Evolutionary conservation across 2,329 filamentous ascomycete species (phyloP), one percentile per base, ranked within the genome.

Genomic region (Beauveria varroae): DNA sequence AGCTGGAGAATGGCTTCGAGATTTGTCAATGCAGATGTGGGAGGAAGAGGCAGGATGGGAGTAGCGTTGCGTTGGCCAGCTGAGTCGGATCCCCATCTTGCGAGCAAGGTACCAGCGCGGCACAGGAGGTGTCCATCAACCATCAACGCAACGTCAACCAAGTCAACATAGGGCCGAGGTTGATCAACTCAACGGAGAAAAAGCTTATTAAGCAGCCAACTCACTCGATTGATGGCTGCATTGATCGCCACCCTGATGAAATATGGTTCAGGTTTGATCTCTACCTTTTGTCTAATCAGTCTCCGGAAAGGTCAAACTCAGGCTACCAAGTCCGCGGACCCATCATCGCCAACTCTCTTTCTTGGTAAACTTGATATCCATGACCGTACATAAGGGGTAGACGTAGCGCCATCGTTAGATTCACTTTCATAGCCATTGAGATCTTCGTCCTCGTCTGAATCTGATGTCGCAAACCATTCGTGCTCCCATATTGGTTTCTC

Each of bases 401-500:
- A 51, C 47, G 24, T 28, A 30, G 47, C 47, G 12, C 47, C 47
- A 52, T 52, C 28, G 30, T 52, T 20, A 18, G 50, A 52, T 37
- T 52, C 50, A 12, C 4, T 34, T 52, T 22, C 50, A 22, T 37
- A 26, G 44, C 44, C 28, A 52, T 52, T 12, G n/a, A 52, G 9
- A 10, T 52, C 30, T 34, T 59, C 58, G 20, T 68, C 66, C 9
- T 69, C 66, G 26, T 72, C 68, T 14, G 64, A 66, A 49, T 64
- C 64, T 18, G 62, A 63, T 20, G 54, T 58, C 5, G 59, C 54
- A 60, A 71, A 67, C 69, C 67, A 72, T 56, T 69, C 65, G 56
- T 72, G 67, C 37, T 63, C 61, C 52, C 52, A 30, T 30, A 55
- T 30, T n/a, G 40, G 5, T 40, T 44, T 44, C 58, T 72, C 68